Evolutionary conservation across 306 rosid species (phyloP), one percentile per base, ranked within the genome.

Genomic region (Psophocarpus tetragonolobus): DNA sequence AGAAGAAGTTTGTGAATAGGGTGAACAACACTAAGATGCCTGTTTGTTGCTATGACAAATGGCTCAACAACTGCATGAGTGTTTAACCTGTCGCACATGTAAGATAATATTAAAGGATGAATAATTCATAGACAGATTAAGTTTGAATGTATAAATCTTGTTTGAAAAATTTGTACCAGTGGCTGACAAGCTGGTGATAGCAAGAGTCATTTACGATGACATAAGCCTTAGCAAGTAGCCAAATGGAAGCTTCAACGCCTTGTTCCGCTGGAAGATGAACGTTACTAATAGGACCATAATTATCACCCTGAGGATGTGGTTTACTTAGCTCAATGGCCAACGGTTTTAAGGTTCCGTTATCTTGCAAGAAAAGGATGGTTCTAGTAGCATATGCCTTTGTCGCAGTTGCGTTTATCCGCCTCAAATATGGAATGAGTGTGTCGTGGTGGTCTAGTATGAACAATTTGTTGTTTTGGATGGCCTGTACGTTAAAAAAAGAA

Each of bases 51-150:
- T 6, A 83, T 83, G 74, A 83, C 10, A 38, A 83, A 88, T 17
- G 96, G 96, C 74, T 91, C 96, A 79, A 89, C 86, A 63, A 75
- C 91, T 10, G 93, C 93, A 29, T 92, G 97, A 66, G 97, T 92
- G 58, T 90, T 84, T 72, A 92, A 60, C 94, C 94, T 90, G 83
- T 8, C 51, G 78, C 6, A 66, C 39, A 68, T n/a, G 20, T 62
- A 12, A 6, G 33, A 27, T 18, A 80, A 30, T 27, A 74, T 26
- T 44, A n/a, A n/a, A n/a, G n/a, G n/a, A n/a, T 33, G 12, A 48
- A 6, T 3, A 21, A 61, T 41, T 10, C 21, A 67, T n/a, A 66
- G 6, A 3, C 10, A 66, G 7, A 58, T 23, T 58, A 74, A 35
- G 8, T 24, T 44, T 3, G 20, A 48, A 0, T 32, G 8, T 30